These are phyloP conservation scores for Bipolaris cookei DNA, from an alignment of 2,329 filamentous ascomycete genomes.

Conservation along the genomic window DNA sequence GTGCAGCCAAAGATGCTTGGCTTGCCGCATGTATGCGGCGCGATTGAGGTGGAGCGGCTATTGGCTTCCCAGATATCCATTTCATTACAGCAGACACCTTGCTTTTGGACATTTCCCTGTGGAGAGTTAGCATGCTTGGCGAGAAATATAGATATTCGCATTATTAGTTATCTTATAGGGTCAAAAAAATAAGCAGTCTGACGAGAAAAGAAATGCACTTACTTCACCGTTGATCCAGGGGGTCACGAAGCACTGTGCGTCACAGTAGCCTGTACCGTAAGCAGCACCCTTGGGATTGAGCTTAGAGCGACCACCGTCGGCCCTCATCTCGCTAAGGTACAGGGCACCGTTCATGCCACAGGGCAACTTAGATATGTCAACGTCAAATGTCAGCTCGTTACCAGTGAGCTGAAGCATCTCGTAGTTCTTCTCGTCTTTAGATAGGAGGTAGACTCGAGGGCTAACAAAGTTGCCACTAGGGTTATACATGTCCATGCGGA, in stretches of 20 bases:
- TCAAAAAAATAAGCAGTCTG: neutral
- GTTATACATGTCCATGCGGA: slow-evolving; percentile 55
- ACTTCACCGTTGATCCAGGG: slow-evolving; percentile 49
- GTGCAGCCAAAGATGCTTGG: slow-evolving; percentile 52
- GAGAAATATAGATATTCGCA: neutral
- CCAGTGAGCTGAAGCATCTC: slow-evolving; percentile 69
- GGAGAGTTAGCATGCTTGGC: slow-evolving; percentile 48
- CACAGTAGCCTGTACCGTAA: slow-evolving; percentile 66
- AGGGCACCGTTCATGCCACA: slow-evolving; percentile 53
- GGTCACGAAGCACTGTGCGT: slow-evolving; percentile 54
- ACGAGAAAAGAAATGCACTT: slow-evolving; percentile 19
- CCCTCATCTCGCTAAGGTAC: slow-evolving; percentile 51
- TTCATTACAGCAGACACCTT: slow-evolving; percentile 61
- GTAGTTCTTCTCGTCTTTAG: slow-evolving; percentile 64
- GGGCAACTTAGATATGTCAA: slow-evolving; percentile 61
- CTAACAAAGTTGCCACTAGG: slow-evolving; percentile 47
- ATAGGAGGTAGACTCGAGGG: slow-evolving; percentile 69
- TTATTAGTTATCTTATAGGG: neutral
- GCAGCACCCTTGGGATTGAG: slow-evolving; percentile 60
- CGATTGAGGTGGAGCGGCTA: slow-evolving; percentile 53
- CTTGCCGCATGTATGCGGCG: slow-evolving; percentile 59
- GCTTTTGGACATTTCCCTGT: slow-evolving; percentile 52
- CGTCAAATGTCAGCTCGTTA: slow-evolving; percentile 75
- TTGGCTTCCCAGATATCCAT: slow-evolving; percentile 65
- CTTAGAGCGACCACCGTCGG: slow-evolving; percentile 43